Conservation (phyloP, 2,329 filamentous ascomycete species). For the Botrytis squamosa region DNA sequence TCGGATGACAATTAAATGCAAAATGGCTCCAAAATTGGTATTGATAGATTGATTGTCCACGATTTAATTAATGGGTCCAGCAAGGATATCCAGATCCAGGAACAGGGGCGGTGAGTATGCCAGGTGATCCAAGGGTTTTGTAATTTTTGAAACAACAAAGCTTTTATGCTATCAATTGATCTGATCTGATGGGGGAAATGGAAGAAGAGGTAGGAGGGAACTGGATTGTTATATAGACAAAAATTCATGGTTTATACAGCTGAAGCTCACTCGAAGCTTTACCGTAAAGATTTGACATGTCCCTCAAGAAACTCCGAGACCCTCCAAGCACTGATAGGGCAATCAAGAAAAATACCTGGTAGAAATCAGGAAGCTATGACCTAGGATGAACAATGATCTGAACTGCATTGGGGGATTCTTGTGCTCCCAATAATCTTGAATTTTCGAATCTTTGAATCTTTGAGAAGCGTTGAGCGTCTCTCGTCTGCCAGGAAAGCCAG, state of each 20-base stretch:
- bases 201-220: neutral
- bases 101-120: constrained; percentile 22
- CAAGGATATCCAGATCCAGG: constrained; percentile 20
- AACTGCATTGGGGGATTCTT: constrained; percentile 14
- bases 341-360: neutral
- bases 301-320: neutral
- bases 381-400: constrained; percentile 12
- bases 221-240: constrained; percentile 7
- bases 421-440: constrained; percentile 14
- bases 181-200: neutral
- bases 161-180: constrained; percentile 18
- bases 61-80: constrained; percentile 20
- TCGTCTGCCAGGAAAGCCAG: neutral
- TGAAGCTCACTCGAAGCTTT: constrained; percentile 21
- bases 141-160: constrained; percentile 20
- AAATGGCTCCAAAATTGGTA: constrained; percentile 14
- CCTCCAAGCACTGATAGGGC: constrained; percentile 7
- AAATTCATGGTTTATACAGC: neutral
- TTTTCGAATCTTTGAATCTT: neutral
- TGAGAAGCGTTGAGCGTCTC: neutral
- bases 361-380: constrained; percentile 5
- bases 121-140: constrained; percentile 20
- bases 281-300: neutral
- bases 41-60: constrained; percentile 16
- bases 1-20: constrained; percentile 13